Percentiles rank a stretch among this genome's conserved stretches.
These are phyloP conservation scores for Xylariaceae sp. DNA, from an alignment of 2,329 filamentous ascomycete species.

Conservation along the genomic window DNA sequence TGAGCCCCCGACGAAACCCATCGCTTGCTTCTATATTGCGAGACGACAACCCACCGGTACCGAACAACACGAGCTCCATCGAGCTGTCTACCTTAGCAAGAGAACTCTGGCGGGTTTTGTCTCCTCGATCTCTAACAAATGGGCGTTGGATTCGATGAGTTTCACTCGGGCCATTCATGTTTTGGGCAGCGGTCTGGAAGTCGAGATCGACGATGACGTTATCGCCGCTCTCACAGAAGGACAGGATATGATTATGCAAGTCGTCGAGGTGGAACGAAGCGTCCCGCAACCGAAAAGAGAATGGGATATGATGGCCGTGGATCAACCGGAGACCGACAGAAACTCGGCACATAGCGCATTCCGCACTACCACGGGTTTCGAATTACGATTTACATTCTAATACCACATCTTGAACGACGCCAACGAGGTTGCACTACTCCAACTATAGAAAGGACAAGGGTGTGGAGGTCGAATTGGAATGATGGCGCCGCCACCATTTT, in stretches of 20 bases:
- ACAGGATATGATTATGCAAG: constrained; percentile 82
- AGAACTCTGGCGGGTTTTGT: constrained; percentile 73
- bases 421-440: constrained; percentile 5
- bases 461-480: constrained; percentile 6
- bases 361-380: constrained; percentile 34
- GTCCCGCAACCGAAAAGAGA: constrained; percentile 47
- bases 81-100: constrained; percentile 79
- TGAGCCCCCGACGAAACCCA: constrained; percentile 65
- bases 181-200: constrained; percentile 69
- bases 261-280: constrained; percentile 42
- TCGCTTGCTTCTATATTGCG: constrained; percentile 85
- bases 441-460: constrained; percentile 15
- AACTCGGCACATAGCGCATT: constrained; percentile 30
- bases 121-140: constrained; percentile 70
- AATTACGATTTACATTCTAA: constrained; percentile 48
- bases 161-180: constrained; percentile 70
- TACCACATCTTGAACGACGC: constrained; percentile 11
- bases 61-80: constrained; percentile 63
- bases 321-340: constrained; percentile 39
- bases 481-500: constrained; percentile 14
- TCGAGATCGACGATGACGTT: constrained; percentile 88
- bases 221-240: constrained; percentile 80
- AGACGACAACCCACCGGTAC: constrained; percentile 48
- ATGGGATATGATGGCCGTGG: constrained; percentile 62
- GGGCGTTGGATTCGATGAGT: constrained; percentile 68